Conservation (phyloP, 495 filamentous ascomycete genomes). For the Neurospora sp. region DNA sequence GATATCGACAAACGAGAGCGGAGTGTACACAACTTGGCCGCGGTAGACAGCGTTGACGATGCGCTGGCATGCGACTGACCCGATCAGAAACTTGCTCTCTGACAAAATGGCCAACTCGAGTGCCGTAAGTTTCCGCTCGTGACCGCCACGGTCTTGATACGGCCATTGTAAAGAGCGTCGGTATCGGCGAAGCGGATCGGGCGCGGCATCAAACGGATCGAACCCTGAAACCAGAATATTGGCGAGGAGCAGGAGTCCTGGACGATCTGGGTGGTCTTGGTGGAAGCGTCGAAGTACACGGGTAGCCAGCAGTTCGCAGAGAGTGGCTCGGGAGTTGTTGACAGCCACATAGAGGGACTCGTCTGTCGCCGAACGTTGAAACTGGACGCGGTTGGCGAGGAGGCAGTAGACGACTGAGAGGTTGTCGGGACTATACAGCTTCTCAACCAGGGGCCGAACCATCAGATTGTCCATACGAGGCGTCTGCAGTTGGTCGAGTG, state of each 20-base stretch:
- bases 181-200: slow-evolving; percentile 30
- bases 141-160: slow-evolving; percentile 33
- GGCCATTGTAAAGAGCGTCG: slow-evolving; percentile 35
- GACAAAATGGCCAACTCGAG: slow-evolving; percentile 55
- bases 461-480: slow-evolving; percentile 48
- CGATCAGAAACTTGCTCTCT: slow-evolving; percentile 50
- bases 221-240: slow-evolving; percentile 54
- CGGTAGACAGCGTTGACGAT: slow-evolving; percentile 50
- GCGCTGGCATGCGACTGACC: slow-evolving; percentile 46
- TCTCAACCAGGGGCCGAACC: slow-evolving; percentile 49
- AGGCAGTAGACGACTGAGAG: slow-evolving; percentile 52
- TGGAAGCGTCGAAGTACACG: slow-evolving; percentile 50
- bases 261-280: slow-evolving; percentile 44
- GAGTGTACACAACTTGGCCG: slow-evolving; percentile 51
- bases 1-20: slow-evolving; percentile 51
- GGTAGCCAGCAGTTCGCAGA: slow-evolving; percentile 51
- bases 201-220: slow-evolving; percentile 51
- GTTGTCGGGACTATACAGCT: slow-evolving; percentile 47
- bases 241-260: slow-evolving; percentile 47
- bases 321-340: slow-evolving; percentile 45
- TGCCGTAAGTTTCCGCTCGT: slow-evolving; percentile 48
- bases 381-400: slow-evolving; percentile 53
- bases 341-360: slow-evolving; percentile 50
- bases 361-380: slow-evolving; percentile 46
- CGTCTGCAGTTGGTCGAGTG: slow-evolving; percentile 45